These are phyloP conservation scores for Aethionema arabicum DNA, from an alignment of 345 rosid species.

Conservation along the genomic window DNA sequence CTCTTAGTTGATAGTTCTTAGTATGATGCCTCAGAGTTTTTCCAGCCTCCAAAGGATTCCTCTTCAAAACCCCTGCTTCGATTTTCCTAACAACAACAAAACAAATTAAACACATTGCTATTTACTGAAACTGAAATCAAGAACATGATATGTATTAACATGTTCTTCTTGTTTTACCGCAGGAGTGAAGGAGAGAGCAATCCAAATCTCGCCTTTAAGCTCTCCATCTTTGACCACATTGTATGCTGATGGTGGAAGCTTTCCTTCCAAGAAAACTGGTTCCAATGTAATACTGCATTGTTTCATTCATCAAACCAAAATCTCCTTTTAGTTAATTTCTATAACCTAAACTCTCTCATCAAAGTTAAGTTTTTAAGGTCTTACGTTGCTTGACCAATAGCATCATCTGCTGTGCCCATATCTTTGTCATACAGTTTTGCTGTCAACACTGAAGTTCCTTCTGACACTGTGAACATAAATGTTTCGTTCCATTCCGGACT, in stretches of 20 bases:
- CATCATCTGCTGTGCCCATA: slow-evolving; percentile 50
- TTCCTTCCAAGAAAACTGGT: slow-evolving; percentile 60
- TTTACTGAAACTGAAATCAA: slow-evolving; percentile 4
- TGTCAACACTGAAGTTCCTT: slow-evolving; percentile 48
- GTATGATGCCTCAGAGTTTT: slow-evolving; percentile 45
- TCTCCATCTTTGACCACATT: slow-evolving; percentile 69
- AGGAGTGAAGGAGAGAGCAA: slow-evolving; percentile 62
- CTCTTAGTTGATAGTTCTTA: background rate
- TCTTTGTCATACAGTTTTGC: slow-evolving; percentile 76
- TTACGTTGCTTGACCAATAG: slow-evolving; percentile 71
- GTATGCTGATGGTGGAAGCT: slow-evolving; percentile 54
- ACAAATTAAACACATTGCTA: background rate
- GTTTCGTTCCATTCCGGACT: slow-evolving; percentile 83
- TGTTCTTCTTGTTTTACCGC: slow-evolving; percentile 43
- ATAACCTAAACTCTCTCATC: background rate
- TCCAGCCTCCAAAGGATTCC: slow-evolving; percentile 67
- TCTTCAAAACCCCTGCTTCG: slow-evolving; percentile 39
- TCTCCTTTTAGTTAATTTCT: slow-evolving; percentile 4
- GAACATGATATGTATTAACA: background rate
- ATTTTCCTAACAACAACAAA: slow-evolving; percentile 32
- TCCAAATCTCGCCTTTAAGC: slow-evolving; percentile 63
- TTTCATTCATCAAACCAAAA: background rate
- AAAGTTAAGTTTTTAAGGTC: slow-evolving; percentile 24
- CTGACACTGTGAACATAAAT: slow-evolving; percentile 60
- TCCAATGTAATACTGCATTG: slow-evolving; percentile 58